These are phyloP conservation scores for Chaetothyriales sp. DNA, from an alignment of 2,329 filamentous ascomycete species.

Conservation along the genomic window DNA sequence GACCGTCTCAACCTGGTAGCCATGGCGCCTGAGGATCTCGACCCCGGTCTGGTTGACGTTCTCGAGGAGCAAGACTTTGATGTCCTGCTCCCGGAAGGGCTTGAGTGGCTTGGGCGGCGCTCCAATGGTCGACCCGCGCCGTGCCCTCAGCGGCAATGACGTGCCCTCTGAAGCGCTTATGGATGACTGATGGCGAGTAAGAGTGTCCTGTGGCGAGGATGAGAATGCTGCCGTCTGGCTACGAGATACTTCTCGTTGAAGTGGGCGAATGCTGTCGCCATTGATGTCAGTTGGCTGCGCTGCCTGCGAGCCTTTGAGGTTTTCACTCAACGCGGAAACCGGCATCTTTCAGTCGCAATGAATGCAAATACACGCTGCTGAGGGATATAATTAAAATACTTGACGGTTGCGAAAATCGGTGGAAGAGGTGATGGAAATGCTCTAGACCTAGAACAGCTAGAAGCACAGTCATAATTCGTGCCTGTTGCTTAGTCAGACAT, in stretches of 20 bases:
- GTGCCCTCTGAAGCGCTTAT: slow-evolving; percentile 25
- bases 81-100: slow-evolving; percentile 87
- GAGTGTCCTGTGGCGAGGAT: slow-evolving; percentile 57
- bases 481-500: too few relatives aligned
- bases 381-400: too few relatives aligned
- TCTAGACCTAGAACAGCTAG: too few relatives aligned
- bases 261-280: slow-evolving; percentile 3
- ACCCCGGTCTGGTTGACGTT: slow-evolving; percentile 87
- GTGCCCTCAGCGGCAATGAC: slow-evolving; percentile 21
- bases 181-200: slow-evolving; percentile 34
- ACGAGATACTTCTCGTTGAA: slow-evolving; percentile 36
- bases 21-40: slow-evolving; percentile 67
- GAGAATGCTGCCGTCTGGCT: slow-evolving; percentile 46
- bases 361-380: neutral
- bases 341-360: slow-evolving; percentile 8
- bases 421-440: too few relatives aligned
- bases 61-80: slow-evolving; percentile 89
- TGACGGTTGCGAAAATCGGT: too few relatives aligned
- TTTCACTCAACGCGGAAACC: slow-evolving; percentile 12
- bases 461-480: too few relatives aligned
- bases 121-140: slow-evolving; percentile 28
- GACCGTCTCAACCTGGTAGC: slow-evolving; percentile 86
- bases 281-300: neutral
- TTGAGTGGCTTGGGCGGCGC: slow-evolving; percentile 60
- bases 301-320: slow-evolving; percentile 11